These are phyloP conservation scores for Spiraea crenata DNA, from an alignment of 331 rosid genomes.

Conservation along the genomic window DNA sequence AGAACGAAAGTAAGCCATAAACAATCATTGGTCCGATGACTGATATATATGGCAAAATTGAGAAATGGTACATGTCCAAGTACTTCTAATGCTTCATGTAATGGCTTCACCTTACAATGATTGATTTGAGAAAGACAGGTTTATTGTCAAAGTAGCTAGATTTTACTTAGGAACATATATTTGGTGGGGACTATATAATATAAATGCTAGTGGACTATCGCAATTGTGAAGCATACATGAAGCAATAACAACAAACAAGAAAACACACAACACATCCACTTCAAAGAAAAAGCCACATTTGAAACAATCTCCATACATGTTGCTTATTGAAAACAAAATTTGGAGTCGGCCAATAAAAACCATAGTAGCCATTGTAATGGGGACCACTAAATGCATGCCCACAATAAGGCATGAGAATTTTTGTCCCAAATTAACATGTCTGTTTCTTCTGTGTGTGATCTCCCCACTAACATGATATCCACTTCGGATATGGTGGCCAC, in stretches of 20 bases:
- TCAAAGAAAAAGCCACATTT: constrained; percentile 30
- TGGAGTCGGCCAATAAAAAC: constrained; percentile 17
- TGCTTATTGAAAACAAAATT: constrained; percentile 28
- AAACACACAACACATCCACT: constrained; percentile 35
- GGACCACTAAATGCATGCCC: constrained; percentile 34
- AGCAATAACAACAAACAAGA: constrained; percentile 17
- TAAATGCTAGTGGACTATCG: constrained; percentile 10
- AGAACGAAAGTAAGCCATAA: too few species aligned
- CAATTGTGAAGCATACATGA: constrained; percentile 13
- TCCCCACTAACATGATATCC: constrained; percentile 33
- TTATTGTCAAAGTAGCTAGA: constrained; percentile 3
- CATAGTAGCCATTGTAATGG: constrained; percentile 20
- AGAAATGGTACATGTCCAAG: neutral
- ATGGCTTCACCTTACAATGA: constrained; percentile 16
- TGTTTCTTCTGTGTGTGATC: constrained; percentile 12
- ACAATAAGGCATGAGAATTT: constrained; percentile 34
- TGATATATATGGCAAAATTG: neutral
- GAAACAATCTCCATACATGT: constrained; percentile 36
- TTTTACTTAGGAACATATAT: neutral
- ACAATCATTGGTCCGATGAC: too few species aligned
- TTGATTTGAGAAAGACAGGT: constrained; percentile 29
- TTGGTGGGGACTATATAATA: constrained; percentile 24
- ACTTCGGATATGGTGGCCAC: constrained; percentile 25
- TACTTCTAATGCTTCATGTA: neutral
- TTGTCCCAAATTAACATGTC: constrained; percentile 34